A percentile compares a stretch with the other conserved stretches of the same genome.
phyloP scores from a whole-genome alignment of 805 yeast genomes.

The Torulaspora delbrueckii region DNA sequence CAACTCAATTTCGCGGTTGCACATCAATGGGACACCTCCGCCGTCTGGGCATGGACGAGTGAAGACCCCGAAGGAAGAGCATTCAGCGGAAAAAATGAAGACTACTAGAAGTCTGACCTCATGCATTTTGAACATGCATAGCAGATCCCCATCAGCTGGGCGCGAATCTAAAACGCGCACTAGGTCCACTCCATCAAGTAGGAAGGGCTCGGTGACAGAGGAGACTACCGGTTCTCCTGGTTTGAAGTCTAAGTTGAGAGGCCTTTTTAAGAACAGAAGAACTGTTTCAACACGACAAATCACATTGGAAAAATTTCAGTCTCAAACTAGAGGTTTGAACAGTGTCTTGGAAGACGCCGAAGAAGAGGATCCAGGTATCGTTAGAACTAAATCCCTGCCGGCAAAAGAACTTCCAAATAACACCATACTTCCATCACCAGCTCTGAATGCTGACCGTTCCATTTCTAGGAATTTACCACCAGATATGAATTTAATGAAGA shows the following conservation, averaged over 20 bases:
- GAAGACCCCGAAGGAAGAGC: background rate
- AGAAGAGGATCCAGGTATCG: conserved; percentile 25
- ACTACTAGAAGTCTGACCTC: conserved; percentile 8
- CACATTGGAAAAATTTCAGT: conserved; percentile 7
- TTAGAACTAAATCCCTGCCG: conserved; percentile 8
- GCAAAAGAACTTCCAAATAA: background rate
- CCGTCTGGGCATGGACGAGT: background rate
- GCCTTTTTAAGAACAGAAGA: conserved; percentile 12
- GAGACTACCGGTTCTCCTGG: conserved; percentile 4
- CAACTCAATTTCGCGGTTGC: background rate
- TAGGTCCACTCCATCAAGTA: conserved; percentile 6
- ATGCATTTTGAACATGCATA: conserved; percentile 5
- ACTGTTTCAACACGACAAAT: conserved; percentile 12
- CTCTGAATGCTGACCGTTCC: background rate
- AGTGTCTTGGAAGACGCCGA: conserved; percentile 28
- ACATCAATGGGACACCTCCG: background rate
- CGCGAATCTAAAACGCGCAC: background rate
- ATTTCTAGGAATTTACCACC: conserved; percentile 1
- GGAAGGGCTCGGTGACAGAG: conserved; percentile 5
- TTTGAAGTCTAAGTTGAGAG: conserved; percentile 11
- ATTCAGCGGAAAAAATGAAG: background rate
- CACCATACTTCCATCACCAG: background rate
- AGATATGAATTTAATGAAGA: conserved; percentile 1
- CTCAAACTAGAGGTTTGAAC: conserved; percentile 14
- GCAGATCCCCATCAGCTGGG: background rate